Evolutionary conservation across 176 grass and related monocot genomes (phyloP).

Genomic region (Typha latifolia): DNA sequence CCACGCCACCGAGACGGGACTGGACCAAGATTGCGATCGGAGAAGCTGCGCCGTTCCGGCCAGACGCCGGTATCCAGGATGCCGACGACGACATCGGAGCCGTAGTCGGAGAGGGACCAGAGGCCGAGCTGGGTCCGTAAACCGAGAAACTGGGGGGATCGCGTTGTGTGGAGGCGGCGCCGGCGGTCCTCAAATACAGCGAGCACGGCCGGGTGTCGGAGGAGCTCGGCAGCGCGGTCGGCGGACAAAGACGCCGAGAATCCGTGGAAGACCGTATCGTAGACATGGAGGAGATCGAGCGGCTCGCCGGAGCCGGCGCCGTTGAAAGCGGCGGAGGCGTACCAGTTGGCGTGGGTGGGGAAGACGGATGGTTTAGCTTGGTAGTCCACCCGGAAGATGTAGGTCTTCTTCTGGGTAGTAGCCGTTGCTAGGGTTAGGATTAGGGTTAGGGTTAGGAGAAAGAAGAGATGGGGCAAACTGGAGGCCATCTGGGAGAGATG

Average conservation of each 20-base stretch:
- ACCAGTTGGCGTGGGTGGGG: constrained; percentile 63
- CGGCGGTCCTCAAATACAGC: constrained; percentile 74
- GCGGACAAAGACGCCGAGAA: constrained; percentile 64
- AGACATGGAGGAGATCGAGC: constrained; percentile 63
- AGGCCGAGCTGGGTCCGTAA: constrained; percentile 74
- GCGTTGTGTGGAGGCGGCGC: constrained; percentile 65
- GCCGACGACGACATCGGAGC: constrained; percentile 76
- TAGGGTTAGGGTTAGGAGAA: constrained; percentile 21
- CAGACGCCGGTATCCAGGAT: constrained; percentile 86
- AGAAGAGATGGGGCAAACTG: constrained; percentile 6
- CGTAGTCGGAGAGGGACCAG: constrained; percentile 87
- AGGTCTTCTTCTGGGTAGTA: constrained; percentile 34
- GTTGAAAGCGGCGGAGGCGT: constrained; percentile 60
- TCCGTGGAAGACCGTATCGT: constrained; percentile 76
- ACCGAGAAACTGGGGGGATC: constrained; percentile 93
- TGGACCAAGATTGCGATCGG: constrained; percentile 60
- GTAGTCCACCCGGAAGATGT: constrained; percentile 77
- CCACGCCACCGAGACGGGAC: constrained; percentile 77
- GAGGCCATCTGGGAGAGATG: constrained; percentile 32
- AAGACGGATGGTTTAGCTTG: constrained; percentile 62
- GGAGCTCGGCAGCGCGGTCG: constrained; percentile 39
- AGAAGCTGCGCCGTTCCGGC: constrained; percentile 85
- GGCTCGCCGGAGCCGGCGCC: not conserved
- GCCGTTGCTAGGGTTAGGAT: constrained; percentile 3
- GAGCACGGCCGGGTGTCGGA: constrained; percentile 57